These are phyloP conservation scores for Vachellia collinsii DNA, from an alignment of 306 rosid species.

Conservation along the genomic window DNA sequence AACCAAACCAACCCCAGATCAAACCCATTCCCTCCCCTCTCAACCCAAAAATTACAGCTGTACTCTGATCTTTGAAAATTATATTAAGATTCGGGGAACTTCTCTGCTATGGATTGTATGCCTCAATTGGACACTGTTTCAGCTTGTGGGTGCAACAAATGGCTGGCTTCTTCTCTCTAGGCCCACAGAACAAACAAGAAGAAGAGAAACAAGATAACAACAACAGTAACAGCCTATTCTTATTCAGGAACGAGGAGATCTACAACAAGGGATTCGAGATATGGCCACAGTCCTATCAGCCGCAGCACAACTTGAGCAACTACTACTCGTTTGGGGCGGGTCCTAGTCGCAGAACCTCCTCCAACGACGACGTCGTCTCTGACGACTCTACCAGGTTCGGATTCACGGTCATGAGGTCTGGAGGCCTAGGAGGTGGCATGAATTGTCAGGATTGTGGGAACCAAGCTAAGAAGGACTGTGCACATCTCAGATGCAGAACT, in stretches of 20 bases:
- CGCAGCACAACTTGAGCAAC: slow-evolving; percentile 47
- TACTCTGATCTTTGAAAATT: slow-evolving; percentile 27
- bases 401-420: slow-evolving; percentile 55
- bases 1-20: slow-evolving; percentile 11
- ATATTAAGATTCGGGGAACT: slow-evolving; percentile 19
- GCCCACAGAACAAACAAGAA: slow-evolving; percentile 39
- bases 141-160: slow-evolving; percentile 61
- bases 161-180: slow-evolving; percentile 75
- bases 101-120: slow-evolving; percentile 62
- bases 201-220: slow-evolving; percentile 27
- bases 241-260: slow-evolving; percentile 63
- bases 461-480: slow-evolving; percentile 76
- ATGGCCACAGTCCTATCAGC: slow-evolving; percentile 66
- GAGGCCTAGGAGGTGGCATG: slow-evolving; percentile 42
- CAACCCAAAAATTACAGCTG: slow-evolving; percentile 37
- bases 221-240: slow-evolving; percentile 41
- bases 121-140: slow-evolving; percentile 57
- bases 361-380: slow-evolving; percentile 43
- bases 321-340: slow-evolving; percentile 66
- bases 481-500: slow-evolving; percentile 67
- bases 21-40: background rate
- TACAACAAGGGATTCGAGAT: slow-evolving; percentile 59
- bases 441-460: slow-evolving; percentile 82
- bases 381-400: slow-evolving; percentile 54
- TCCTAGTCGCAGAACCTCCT: slow-evolving; percentile 51